Base-by-base conservation (phyloP, 805 yeast genomes). In the Candida glaebosa region DNA sequence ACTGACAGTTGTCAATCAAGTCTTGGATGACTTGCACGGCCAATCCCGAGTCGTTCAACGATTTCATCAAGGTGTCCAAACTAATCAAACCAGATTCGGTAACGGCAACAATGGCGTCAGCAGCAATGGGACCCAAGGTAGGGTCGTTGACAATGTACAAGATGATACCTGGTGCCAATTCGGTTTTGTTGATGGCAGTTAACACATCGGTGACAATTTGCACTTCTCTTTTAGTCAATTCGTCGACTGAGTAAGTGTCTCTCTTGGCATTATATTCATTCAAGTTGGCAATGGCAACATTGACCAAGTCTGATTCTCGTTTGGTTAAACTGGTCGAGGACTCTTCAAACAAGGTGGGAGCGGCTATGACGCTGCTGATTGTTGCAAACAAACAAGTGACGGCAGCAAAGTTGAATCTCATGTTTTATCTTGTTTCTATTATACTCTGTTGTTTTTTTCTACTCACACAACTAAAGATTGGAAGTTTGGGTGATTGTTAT, bases 11-110 rank as follows among this genome's bases (percentile, higher is more conserved):
- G 39, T 44, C 47, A 49, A 69, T 61, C 43, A 69, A 50, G 50
- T 55, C 56, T 40, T 63, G 45, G 42, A 69, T 65, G 37, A 67
- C 68, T 16, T 50, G 53, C 28, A 52, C 61, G 31, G 70, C 70
- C 45, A 69, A 62, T 31, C 75, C 75, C 30, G 73, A 67, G 41
- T 69, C 67, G 45, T 60, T 62, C 50, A 69, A 62, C 22, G 71
- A 60, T 31, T 55, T 64, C 46, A 67, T 57, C 48, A 69, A 65
- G 6, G 72, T 65, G 40, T 56, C 52, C 43, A 69, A 45, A 35
- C 67, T 57, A 36, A 69, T 52, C 31, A 46, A 22, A 46, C 66
- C 67, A 42, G 54, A 51, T 49, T 67, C 60, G 44, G 69, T 53
- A 37, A 59, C 49, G 3, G 47, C 46, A 30, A 60, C 52, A 41